Evolutionary conservation across 2,329 filamentous ascomycete genomes (phyloP), one percentile per base, ranked within the genome.

Genomic region (Penicillium sp.): DNA sequence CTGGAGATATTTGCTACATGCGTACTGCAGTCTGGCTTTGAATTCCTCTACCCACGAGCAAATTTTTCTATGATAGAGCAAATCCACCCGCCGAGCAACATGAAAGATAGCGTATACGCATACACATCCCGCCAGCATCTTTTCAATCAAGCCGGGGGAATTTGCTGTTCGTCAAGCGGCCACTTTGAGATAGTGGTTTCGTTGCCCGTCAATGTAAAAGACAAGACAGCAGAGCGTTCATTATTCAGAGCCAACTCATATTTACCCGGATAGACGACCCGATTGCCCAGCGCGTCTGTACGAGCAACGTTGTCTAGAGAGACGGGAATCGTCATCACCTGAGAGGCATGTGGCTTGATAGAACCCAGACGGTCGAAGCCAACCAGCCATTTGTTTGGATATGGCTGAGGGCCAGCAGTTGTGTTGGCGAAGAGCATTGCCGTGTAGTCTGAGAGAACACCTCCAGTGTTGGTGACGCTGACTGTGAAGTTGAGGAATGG

Each of bases 381-480:
- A 3, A 78, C 74, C 5, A 81, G 70, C 70, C 75, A 76, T 55
- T 80, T 80, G 57, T 73, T 76, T 1, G 79, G 78, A 34, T 74
- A 71, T 0, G 79, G 79, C 31, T 68, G 61, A 0, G 79, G 78
- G 0, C 79, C 79, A 4, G 76, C 73, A 0, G 68, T 73, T 11
- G 75, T 74, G 50, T 74, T 75, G 11, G 71, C 69, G 57, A 79
- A 81, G 0, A 75, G 64, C 61, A 81, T 72, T 0, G 72, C 75
- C 0, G 76, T 74, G 58, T 79, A 81, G 59, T 79, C 78, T 0
- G 78, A 80, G 2, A 65, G 45, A 0, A 65, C 57, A 2, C 57
- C 45, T 7, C 78, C 78, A 0, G 71, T 75, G 61, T 81, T 81
- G 5, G 63, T 70, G 54, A 81, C 66, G 0, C 58, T 62, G 3